Conservation (phyloP, 345 rosid species). For the Sonneratia caseolaris region DNA sequence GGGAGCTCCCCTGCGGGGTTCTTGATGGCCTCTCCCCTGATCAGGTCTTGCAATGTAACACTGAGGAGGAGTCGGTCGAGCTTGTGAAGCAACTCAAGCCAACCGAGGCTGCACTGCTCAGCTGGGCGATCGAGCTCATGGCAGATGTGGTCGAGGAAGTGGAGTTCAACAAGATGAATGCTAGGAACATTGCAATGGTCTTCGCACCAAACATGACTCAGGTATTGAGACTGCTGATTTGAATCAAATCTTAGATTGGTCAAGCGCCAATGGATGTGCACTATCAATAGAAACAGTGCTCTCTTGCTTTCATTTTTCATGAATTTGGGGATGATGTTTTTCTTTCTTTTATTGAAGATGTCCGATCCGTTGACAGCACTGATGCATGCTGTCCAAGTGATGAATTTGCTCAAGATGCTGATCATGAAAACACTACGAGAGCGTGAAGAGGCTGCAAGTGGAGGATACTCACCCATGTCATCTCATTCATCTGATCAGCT, state of each 20-base stretch:
- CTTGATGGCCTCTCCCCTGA: constrained; percentile 94
- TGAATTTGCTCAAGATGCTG: constrained; percentile 88
- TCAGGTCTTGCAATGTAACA: constrained; percentile 72
- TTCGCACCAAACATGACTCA: constrained; percentile 96
- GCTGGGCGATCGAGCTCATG: constrained; percentile 91
- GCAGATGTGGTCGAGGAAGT: constrained; percentile 92
- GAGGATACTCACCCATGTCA: constrained; percentile 63
- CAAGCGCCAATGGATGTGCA: background rate
- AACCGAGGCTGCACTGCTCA: constrained; percentile 77
- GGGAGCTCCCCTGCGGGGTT: constrained; percentile 95
- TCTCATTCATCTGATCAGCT: constrained; percentile 44
- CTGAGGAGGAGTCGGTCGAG: constrained; percentile 62
- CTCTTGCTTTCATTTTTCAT: background rate
- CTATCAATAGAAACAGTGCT: no score
- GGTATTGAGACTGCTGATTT: constrained; percentile 22
- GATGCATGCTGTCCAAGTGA: constrained; percentile 96
- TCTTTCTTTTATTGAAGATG: constrained; percentile 37
- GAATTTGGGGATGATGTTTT: background rate
- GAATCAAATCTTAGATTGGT: background rate
- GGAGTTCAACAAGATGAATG: constrained; percentile 88
- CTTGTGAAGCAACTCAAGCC: constrained; percentile 79
- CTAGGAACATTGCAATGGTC: constrained; percentile 91
- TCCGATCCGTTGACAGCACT: constrained; percentile 90
- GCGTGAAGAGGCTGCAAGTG: constrained; percentile 53
- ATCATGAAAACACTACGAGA: constrained; percentile 52